Evolutionary conservation across 1,284 basidiomycete species (phyloP), one percentile per base, ranked within the genome.

Genomic region (Testicularia cyperi): DNA sequence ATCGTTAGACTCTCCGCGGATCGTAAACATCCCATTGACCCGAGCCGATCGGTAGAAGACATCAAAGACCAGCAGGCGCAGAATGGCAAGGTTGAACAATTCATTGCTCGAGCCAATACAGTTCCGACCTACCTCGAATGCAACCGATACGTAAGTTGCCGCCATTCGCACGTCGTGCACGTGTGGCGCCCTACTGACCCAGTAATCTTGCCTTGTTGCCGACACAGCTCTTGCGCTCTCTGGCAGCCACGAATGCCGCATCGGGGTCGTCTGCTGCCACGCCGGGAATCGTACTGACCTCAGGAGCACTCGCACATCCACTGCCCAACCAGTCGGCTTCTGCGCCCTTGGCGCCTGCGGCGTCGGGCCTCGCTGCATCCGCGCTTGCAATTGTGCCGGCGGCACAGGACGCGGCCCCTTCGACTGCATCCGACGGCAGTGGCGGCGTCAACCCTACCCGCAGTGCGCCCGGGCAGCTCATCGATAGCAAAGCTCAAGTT

Each of bases 401-500:
- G n/a, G n/a, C n/a, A n/a, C n/a, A n/a, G n/a, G n/a, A n/a, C n/a
- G n/a, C n/a, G n/a, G n/a, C n/a, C n/a, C n/a, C n/a, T n/a, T n/a
- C n/a, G n/a, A n/a, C n/a, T n/a, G n/a, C n/a, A n/a, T n/a, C n/a
- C n/a, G n/a, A n/a, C n/a, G n/a, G n/a, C n/a, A n/a, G 16, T 32
- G 10, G 8, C 30, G 10, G 8, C 9, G 12, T 23, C n/a, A 14
- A 84, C 68, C 82, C 83, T 20, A 78, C 82, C 3, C 79, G 57
- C 21, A 86, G 29, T 14, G 24, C 6, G n/a, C 7, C 10, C 37
- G 37, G 10, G 16, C 16, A 35, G 28, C 46, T 46, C 23, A 61
- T 90, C 43, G 86, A 91, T 71, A 79, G 85, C 9, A 86, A 86
- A 63, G 86, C 88, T 1, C 88, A 88, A 65, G 88, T 96, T 63